A percentile compares a stretch with the other conserved stretches of the same genome.
phyloP scores from a whole-genome alignment of 805 yeast species.

The Kluyveromyces dobzhanskii region DNA sequence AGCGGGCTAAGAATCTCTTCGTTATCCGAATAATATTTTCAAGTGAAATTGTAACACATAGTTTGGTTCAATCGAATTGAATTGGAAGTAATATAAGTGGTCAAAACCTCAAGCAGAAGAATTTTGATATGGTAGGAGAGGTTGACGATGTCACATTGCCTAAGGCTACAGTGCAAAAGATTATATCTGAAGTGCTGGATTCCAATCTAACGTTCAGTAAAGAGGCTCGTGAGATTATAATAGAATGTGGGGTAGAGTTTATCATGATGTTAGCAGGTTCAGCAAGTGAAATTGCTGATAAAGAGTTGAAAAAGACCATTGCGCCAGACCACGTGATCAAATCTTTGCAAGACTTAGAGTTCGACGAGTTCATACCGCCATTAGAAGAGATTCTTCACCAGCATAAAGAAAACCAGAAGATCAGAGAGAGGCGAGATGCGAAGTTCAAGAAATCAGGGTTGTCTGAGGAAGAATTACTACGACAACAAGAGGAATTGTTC shows the following conservation, averaged over 20 bases:
- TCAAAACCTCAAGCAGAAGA: not conserved
- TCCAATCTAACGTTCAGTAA: slow-evolving; percentile 81
- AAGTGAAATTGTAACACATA: no score
- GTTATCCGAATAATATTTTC: no score
- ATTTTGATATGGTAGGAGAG: slow-evolving; percentile 9
- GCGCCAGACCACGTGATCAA: slow-evolving; percentile 93
- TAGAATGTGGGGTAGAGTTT: slow-evolving; percentile 93
- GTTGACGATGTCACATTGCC: slow-evolving; percentile 37
- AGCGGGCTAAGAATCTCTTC: no score
- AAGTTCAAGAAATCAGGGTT: slow-evolving; percentile 90
- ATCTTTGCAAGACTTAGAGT: slow-evolving; percentile 83
- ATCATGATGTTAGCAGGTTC: slow-evolving; percentile 91
- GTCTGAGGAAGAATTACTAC: slow-evolving; percentile 83
- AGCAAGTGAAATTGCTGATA: slow-evolving; percentile 92
- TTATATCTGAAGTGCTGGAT: slow-evolving; percentile 83
- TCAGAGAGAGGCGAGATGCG: slow-evolving; percentile 83
- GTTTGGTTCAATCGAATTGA: no score
- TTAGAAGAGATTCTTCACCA: slow-evolving; percentile 73
- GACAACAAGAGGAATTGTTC: slow-evolving; percentile 89
- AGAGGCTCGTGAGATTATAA: slow-evolving; percentile 90
- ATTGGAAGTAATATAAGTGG: no score
- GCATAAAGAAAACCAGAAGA: slow-evolving; percentile 81
- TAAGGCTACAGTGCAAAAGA: slow-evolving; percentile 90
- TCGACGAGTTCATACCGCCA: slow-evolving; percentile 73
- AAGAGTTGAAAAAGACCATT: slow-evolving; percentile 91